Conservation (phyloP, 306 rosid species). For the Fragaria vesca region DNA sequence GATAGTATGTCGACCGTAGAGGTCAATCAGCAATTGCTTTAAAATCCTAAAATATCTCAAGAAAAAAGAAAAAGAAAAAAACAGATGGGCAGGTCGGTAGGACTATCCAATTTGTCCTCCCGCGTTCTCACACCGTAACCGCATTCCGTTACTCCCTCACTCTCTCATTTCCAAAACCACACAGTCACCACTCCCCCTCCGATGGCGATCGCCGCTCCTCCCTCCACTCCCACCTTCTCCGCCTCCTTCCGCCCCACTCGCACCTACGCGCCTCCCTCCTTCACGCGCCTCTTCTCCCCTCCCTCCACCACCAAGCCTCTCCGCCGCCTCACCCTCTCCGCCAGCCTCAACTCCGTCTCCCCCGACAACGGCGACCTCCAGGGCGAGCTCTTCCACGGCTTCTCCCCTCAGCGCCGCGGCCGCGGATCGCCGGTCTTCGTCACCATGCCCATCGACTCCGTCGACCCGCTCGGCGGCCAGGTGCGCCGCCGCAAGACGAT, state of each 20-base stretch:
- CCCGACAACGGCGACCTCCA: slow-evolving; percentile 58
- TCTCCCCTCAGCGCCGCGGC: slow-evolving; percentile 48
- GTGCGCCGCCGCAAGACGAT: slow-evolving; percentile 45
- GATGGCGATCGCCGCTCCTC: slow-evolving; percentile 62
- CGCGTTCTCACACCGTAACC: slow-evolving; percentile 2
- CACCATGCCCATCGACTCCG: slow-evolving; percentile 55
- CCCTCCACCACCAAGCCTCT: slow-evolving; percentile 34
- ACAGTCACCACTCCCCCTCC: background rate
- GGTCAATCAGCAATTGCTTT: too few relatives aligned
- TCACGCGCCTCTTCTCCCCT: slow-evolving; percentile 38
- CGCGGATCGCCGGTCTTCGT: slow-evolving; percentile 67
- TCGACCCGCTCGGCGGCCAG: slow-evolving; percentile 42
- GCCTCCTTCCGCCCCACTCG: slow-evolving; percentile 50
- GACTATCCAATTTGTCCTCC: background rate
- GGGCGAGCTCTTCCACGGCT: slow-evolving; percentile 67
- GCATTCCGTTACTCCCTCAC: background rate
- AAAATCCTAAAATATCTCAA: too few relatives aligned
- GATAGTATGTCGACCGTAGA: too few relatives aligned
- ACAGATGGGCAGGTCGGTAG: background rate
- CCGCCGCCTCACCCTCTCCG: slow-evolving; percentile 28
- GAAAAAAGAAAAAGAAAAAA: too few relatives aligned
- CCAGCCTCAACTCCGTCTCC: slow-evolving; percentile 56
- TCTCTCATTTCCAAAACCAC: background rate
- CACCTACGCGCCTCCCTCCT: slow-evolving; percentile 19
- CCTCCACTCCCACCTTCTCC: slow-evolving; percentile 52